Evolutionary conservation across 2,329 filamentous ascomycete species (phyloP), one percentile per base, ranked within the genome.

Genomic region (Colletotrichum tropicicola): DNA sequence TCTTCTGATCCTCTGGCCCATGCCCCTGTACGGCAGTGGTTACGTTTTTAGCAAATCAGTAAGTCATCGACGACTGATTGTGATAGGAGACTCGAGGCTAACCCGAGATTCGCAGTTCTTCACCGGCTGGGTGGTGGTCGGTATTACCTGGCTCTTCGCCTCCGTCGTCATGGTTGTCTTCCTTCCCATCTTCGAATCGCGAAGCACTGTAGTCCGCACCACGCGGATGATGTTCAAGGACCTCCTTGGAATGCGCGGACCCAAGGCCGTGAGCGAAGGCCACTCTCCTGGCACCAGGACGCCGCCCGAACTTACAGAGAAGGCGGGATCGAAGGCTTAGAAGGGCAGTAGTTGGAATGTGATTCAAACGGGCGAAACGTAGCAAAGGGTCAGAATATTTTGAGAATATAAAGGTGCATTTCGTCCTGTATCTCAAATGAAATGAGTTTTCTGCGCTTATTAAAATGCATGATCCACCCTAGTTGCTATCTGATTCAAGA

Each of bases 71-170:
- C n/a, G 15, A 5, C n/a, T 19, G 1, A 43, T 2, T 4, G 0
- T 10, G 15, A 43, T 6, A 21, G 9, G 5, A 21, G 3, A 10
- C 8, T 5, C 6, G 2, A 4, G 21, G 17, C 19, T n/a, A n/a
- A 62, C 25, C 4, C 5, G 1, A 12, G 15, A n/a, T 3, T 2
- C 23, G 19, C 17, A 68, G 1, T 94, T 93, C 80, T 94, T 93
- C 74, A 91, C 90, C 0, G 91, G 90, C 9, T 93, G 91, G 91
- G 85, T 92, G 8, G 81, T 87, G 2, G 87, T 91, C 1, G 89
- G 89, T 1, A 90, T 94, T 28, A 77, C 92, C 3, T 94, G 91
- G 91, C 79, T 93, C 58, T 91, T 92, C 72, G 59, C 55, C 8
- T 68, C 65, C 4, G 53, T 59, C 25, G 41, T 66, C 10, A 68